Evolutionary conservation across 768 basidiomycete species (phyloP).

Genomic region (Pholiota conissans): DNA sequence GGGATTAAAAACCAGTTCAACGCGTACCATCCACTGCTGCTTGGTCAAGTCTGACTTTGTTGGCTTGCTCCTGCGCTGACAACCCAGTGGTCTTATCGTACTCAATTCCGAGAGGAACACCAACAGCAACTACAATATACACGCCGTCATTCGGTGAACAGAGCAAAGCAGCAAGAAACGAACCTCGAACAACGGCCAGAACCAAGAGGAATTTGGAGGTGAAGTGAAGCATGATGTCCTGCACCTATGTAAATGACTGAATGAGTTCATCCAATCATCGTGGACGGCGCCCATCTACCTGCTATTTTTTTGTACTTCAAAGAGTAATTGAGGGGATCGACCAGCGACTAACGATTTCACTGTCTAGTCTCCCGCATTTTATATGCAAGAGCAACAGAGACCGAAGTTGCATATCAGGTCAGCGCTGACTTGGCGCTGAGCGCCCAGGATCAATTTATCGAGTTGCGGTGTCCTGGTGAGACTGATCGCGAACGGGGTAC

Average conservation of each 20-base stretch:
- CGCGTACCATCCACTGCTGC: background rate
- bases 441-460: too few species aligned
- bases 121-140: background rate
- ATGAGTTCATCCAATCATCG: background rate
- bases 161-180: background rate
- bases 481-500: too few species aligned
- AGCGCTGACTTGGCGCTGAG: too few species aligned
- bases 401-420: too few species aligned
- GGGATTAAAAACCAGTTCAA: background rate
- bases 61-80: background rate
- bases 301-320: background rate
- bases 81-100: background rate
- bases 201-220: background rate
- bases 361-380: too few species aligned
- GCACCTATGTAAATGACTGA: background rate
- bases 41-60: background rate
- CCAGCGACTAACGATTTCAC: background rate
- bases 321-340: background rate
- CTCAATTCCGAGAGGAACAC: background rate
- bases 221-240: background rate
- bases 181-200: background rate
- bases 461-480: too few species aligned
- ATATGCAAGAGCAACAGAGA: too few species aligned
- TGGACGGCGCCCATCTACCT: background rate
- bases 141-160: background rate